A percentile compares a stretch with the other conserved stretches of the same genome.
These are phyloP conservation scores for Corrigiola litoralis DNA, from an alignment of 179 eudicot genomes.

Conservation along the genomic window DNA sequence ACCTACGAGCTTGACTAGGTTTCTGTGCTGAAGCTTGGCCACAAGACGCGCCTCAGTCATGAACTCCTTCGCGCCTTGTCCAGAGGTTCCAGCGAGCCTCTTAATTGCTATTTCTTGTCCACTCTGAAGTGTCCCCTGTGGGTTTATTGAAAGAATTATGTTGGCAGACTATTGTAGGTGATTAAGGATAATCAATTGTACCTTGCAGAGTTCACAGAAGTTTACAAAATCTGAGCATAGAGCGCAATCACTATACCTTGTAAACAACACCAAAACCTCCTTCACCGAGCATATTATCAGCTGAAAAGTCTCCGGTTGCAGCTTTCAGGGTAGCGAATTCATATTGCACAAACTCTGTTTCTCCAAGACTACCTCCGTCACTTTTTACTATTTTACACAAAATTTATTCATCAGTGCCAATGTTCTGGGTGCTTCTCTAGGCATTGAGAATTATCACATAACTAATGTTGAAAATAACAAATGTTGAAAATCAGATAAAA, in stretches of 20 bases:
- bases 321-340: slow-evolving; percentile 15
- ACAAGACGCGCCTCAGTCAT: slow-evolving; percentile 24
- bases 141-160: not conserved
- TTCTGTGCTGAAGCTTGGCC: slow-evolving; percentile 29
- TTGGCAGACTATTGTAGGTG: not conserved
- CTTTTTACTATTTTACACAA: not conserved
- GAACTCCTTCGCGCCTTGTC: slow-evolving; percentile 27
- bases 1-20: slow-evolving; percentile 30
- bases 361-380: slow-evolving; percentile 11
- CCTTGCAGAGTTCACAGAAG: not conserved
- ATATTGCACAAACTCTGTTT: slow-evolving; percentile 17
- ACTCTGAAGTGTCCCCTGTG: slow-evolving; percentile 17
- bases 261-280: slow-evolving; percentile 34
- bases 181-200: not conserved
- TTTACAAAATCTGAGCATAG: no score
- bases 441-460: no score
- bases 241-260: no score
- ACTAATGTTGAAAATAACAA: no score
- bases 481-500: no score
- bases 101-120: slow-evolving; percentile 20
- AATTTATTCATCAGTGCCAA: no score
- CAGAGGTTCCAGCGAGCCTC: slow-evolving; percentile 23
- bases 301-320: slow-evolving; percentile 22
- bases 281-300: slow-evolving; percentile 22
- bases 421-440: no score